Evolutionary conservation across 306 rosid species (phyloP), one percentile per base, ranked within the genome.

Genomic region (Biancaea sappan): DNA sequence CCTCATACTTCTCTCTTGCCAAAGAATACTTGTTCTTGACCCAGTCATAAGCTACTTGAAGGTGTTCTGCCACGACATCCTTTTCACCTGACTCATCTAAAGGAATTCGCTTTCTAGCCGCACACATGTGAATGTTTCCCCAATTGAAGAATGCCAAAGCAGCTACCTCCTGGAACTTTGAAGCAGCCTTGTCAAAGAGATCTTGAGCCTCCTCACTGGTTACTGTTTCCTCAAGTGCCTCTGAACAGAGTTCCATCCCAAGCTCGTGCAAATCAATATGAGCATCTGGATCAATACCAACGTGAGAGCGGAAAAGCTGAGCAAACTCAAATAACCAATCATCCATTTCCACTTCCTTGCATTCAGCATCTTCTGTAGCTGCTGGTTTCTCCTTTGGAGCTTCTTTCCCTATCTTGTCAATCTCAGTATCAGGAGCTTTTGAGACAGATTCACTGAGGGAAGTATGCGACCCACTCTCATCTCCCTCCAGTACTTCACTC

Each of bases 301-400:
- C 91, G 76, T 92, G 97, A 25, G 96, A 84, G 74, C 98, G 95
- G 85, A 95, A 95, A 69, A 95, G 97, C 73, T 95, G 97, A 69
- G 99, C 97, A 72, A 95, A 95, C 69, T 95, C 99, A 73, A 95
- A 90, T 85, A 95, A 79, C 99, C 99, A 95, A 69, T 95, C 99
- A 75, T 92, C 99, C 96, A 95, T 95, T 83, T 95, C 98, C 79
- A 95, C 82, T 77, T 92, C 99, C 83, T 92, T 90, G 88, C 92
- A 75, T 71, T 95, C 93, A 2, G 85, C 83, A 72, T 90, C 93
- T 80, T 89, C 96, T 7, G 77, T 21, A 32, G 81, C 81, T 44
- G 71, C 87, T 25, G 73, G 13, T 80, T 90, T 94, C 81, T 84
- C 88, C 84, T 88, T 88, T 29, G 81, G 70, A 72, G 76, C 81